Percentiles rank a stretch among this genome's conserved stretches.
Evolutionary conservation across 768 basidiomycete species (phyloP).

Genomic region (Mrakia hoshinonis): DNA sequence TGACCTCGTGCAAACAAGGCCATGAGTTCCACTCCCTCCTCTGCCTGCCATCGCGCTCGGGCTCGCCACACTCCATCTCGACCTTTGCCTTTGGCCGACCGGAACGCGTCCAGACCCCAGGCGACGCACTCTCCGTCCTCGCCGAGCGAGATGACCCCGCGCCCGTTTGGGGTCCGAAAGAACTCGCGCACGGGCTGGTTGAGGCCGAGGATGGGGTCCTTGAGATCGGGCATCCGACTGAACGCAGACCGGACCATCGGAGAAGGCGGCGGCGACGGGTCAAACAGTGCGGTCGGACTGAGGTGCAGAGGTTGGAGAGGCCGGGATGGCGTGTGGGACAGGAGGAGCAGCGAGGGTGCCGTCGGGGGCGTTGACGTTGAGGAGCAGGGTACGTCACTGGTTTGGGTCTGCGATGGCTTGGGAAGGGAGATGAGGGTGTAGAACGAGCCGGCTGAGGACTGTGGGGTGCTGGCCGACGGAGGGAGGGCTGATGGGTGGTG

Average conservation of each 20-base stretch:
- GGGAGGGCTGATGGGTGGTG: neutral
- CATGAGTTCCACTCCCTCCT: neutral
- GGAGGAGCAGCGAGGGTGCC: constrained; percentile 5
- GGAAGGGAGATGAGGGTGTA: constrained; percentile 5
- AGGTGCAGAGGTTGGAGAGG: constrained; percentile 19
- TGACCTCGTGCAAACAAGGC: constrained; percentile 13
- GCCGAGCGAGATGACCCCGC: constrained; percentile 36
- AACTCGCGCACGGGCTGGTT: constrained; percentile 31
- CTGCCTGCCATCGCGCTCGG: constrained; percentile 14
- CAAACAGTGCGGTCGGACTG: neutral
- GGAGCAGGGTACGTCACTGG: constrained; percentile 9
- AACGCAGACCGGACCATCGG: neutral
- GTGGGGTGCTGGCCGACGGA: neutral
- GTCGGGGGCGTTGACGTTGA: neutral
- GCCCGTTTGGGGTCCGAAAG: constrained; percentile 39
- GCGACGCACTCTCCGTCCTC: constrained; percentile 34
- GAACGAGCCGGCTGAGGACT: neutral
- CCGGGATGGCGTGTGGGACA: constrained; percentile 17
- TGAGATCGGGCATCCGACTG: constrained; percentile 25
- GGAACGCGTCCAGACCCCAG: constrained; percentile 33
- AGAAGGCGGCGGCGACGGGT: neutral
- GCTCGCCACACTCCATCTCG: constrained; percentile 6
- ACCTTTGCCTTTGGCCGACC: constrained; percentile 11
- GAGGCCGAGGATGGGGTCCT: constrained; percentile 31
- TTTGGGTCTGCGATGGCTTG: neutral